Evolutionary conservation across 495 filamentous ascomycete genomes (phyloP).

Genomic region (Penicillium pancosmium): DNA sequence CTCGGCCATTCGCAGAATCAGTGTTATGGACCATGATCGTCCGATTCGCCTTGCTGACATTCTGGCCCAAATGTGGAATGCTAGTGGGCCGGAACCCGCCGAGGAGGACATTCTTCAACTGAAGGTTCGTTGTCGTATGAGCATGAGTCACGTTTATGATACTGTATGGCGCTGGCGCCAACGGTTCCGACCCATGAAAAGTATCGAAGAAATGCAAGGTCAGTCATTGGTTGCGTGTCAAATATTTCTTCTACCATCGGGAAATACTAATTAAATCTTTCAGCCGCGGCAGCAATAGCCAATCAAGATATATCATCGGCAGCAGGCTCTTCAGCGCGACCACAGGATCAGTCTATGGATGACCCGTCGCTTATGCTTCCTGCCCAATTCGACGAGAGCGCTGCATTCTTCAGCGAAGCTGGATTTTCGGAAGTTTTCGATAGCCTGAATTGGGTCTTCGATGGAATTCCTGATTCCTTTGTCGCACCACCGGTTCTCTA

Average conservation of each 20-base stretch:
- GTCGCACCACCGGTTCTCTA: slow-evolving; percentile 45
- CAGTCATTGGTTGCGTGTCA: slow-evolving; percentile 5
- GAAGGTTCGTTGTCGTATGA: slow-evolving; percentile 52
- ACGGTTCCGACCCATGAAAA: slow-evolving; percentile 47
- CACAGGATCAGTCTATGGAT: slow-evolving; percentile 36
- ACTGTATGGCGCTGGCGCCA: slow-evolving; percentile 54
- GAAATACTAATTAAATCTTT: neutral
- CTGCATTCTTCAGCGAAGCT: slow-evolving; percentile 46
- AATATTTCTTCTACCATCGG: neutral
- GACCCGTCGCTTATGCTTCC: slow-evolving; percentile 42
- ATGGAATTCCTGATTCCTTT: slow-evolving; percentile 49
- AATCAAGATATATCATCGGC: slow-evolving; percentile 35
- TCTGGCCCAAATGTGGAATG: slow-evolving; percentile 54
- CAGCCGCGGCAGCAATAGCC: slow-evolving; percentile 29
- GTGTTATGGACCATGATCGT: slow-evolving; percentile 83
- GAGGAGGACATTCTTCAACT: slow-evolving; percentile 46
- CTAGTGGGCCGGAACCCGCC: slow-evolving; percentile 34
- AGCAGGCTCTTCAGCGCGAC: slow-evolving; percentile 30
- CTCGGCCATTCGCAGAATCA: slow-evolving; percentile 73
- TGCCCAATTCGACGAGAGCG: slow-evolving; percentile 44
- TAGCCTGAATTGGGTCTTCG: slow-evolving; percentile 53
- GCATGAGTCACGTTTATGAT: slow-evolving; percentile 55
- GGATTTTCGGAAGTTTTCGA: slow-evolving; percentile 53
- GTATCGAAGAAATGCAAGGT: slow-evolving; percentile 47
- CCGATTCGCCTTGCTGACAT: slow-evolving; percentile 58